Percentiles rank a stretch among this genome's conserved stretches.
These are phyloP conservation scores for Remersonia thermophila DNA, from an alignment of 2,329 filamentous ascomycete species.

Conservation along the genomic window DNA sequence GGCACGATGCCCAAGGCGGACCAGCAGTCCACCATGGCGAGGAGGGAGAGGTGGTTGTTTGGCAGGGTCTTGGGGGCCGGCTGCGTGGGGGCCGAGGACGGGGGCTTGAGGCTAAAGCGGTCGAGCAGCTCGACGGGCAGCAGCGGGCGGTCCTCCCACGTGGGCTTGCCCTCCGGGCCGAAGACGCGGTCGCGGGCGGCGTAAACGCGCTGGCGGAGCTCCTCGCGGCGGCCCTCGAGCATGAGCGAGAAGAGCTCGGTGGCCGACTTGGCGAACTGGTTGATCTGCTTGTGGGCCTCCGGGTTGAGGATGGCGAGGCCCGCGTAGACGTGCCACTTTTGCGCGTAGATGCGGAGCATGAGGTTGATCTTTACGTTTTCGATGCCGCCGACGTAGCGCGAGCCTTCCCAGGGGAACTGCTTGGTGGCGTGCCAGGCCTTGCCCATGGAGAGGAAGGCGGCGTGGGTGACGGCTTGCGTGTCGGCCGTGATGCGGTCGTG, in stretches of 20 bases:
- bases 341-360: conserved; percentile 90
- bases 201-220: conserved; percentile 61
- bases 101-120: conserved; percentile 68
- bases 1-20: conserved; percentile 84
- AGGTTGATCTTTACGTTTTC: conserved; percentile 99
- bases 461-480: conserved; percentile 95
- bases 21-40: conserved; percentile 99
- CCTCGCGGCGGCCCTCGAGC: conserved; percentile 69
- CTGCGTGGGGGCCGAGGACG: not conserved
- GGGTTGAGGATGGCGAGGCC: conserved; percentile 95
- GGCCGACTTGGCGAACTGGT: conserved; percentile 83
- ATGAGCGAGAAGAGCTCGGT: conserved; percentile 96
- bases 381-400: conserved; percentile 92
- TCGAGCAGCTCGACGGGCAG: conserved; percentile 78
- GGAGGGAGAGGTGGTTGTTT: conserved; percentile 86
- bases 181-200: conserved; percentile 58
- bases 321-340: conserved; percentile 99
- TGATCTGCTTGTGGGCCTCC: conserved; percentile 80
- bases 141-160: conserved; percentile 52
- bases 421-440: conserved; percentile 92
- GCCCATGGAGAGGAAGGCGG: conserved; percentile 93
- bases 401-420: conserved; percentile 93
- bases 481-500: conserved; percentile 97
- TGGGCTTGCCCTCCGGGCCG: conserved; percentile 51
- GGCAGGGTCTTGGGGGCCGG: conserved; percentile 14